Conservation (phyloP, 176 grass and related monocot species). For the Oryza meridionalis region DNA sequence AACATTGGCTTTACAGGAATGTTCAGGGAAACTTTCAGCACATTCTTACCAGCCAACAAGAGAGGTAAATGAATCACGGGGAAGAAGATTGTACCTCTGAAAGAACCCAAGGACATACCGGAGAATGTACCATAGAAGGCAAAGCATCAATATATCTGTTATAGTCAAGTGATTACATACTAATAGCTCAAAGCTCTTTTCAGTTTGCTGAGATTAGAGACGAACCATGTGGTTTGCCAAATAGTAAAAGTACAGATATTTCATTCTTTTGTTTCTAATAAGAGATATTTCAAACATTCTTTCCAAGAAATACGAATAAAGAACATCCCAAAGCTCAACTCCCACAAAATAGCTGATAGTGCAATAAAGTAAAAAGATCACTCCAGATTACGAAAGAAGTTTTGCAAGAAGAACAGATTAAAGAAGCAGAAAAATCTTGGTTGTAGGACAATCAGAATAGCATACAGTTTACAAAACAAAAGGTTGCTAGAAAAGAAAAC, state of each 20-base stretch:
- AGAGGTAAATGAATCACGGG: conserved; percentile 15
- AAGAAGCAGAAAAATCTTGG: neutral
- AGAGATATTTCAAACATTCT: conserved; percentile 1
- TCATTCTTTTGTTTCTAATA: neutral
- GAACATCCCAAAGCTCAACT: neutral
- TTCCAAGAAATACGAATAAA: neutral
- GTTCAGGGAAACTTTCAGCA: neutral
- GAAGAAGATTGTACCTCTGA: conserved; percentile 48
- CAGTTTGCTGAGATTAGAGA: conserved; percentile 26
- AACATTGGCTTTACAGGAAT: neutral
- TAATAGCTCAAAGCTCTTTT: neutral
- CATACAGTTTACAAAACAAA: neutral
- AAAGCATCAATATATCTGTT: conserved; percentile 59
- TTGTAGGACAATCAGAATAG: neutral
- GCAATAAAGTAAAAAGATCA: neutral
- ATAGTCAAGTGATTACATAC: conserved; percentile 49
- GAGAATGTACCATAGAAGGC: conserved; percentile 65
- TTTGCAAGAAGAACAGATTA: neutral
- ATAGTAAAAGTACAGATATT: conserved; percentile 11
- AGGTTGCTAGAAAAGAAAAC: neutral
- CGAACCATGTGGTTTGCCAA: neutral
- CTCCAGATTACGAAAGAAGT: neutral
- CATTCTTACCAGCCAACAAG: neutral
- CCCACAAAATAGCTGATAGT: conserved; percentile 6
- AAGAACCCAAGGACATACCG: conserved; percentile 56